Evolutionary conservation across 1,284 basidiomycete genomes (phyloP), one percentile per base, ranked within the genome.

Genomic region (Leccinum cinnamomeum): DNA sequence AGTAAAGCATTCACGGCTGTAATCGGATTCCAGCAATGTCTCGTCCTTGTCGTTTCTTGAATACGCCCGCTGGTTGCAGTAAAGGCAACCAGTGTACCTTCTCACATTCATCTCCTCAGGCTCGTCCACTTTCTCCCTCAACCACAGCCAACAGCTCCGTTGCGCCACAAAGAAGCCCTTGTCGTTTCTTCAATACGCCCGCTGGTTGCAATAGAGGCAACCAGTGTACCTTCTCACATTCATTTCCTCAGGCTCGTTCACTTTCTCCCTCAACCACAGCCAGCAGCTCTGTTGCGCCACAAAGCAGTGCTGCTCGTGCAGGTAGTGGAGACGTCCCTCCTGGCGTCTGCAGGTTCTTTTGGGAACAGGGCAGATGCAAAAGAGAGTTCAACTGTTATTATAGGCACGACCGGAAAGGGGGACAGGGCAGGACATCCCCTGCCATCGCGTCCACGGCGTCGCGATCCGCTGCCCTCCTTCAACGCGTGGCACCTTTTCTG

Each of bases 301-400:
- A 61, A 18, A 12, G 1, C 44, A 20, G 44, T 48, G 2, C 56
- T 53, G 39, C 51, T 35, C 62, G 14, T 53, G 64, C 63, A 44
- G 62, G 59, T 60, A 23, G 61, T 16, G 63, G 46, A 23, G 53
- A 46, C 3, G 12, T 63, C 6, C 67, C 70, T 57, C 69, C 65
- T 55, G 69, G 73, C 33, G 73, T 79, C 3, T 89, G 87, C 73
- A 72, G 70, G 20, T 81, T 76, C 67, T 88, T 74, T 69, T 89
- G 84, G 85, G 70, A 76, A 0, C 74, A 69, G 0, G 87, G 86
- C 3, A 70, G 67, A 41, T 89, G 87, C 68, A 75, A 68, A 7
- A 73, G 72, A 7, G 79, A 78, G 16, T 87, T 84, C 61, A 69
- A 72, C 1, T 88, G 86, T 69, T 77, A 64, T 14, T 85, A 72